phyloP scores from a whole-genome alignment of 2,329 filamentous ascomycete species.

The Emmonsiellopsis sp. region DNA sequence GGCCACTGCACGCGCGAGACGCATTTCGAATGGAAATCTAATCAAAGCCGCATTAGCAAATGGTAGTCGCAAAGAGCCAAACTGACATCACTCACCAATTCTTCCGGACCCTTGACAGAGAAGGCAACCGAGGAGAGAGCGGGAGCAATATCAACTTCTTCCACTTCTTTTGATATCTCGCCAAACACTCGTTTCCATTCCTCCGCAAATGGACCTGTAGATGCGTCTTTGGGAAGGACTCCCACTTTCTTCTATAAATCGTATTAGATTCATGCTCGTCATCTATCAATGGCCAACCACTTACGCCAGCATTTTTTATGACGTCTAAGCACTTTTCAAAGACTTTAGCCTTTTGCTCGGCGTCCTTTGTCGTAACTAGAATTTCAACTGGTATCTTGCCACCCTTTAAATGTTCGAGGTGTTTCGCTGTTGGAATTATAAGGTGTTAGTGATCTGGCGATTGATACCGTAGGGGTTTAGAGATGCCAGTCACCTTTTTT shows the following conservation, averaged over 20 bases:
- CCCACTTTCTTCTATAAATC: constrained; percentile 72
- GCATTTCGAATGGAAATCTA: constrained; percentile 85
- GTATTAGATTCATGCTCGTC: neutral
- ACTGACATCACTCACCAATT: constrained; percentile 51
- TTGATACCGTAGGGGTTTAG: constrained; percentile 1
- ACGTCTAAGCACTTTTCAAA: constrained; percentile 75
- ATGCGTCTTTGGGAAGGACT: constrained; percentile 72
- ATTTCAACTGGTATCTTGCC: constrained; percentile 91
- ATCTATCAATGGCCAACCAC: constrained; percentile 27
- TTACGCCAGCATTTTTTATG: constrained; percentile 79
- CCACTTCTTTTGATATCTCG: constrained; percentile 72
- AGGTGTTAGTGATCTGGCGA: neutral
- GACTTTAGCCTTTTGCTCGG: constrained; percentile 81
- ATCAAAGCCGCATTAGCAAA: constrained; percentile 10
- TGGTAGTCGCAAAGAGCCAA: constrained; percentile 2
- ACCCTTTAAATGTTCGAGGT: constrained; percentile 83
- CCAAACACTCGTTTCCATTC: constrained; percentile 86
- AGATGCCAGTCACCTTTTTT: constrained; percentile 68
- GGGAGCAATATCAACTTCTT: constrained; percentile 76
- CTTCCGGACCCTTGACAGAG: constrained; percentile 88
- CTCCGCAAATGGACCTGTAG: constrained; percentile 81
- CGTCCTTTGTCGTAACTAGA: constrained; percentile 82
- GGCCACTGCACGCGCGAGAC: constrained; percentile 82
- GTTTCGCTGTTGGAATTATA: constrained; percentile 59
- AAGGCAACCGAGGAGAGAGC: constrained; percentile 78